Evolutionary conservation across 805 yeast genomes (phyloP).

Genomic region (Hanseniaspora clermontiae): DNA sequence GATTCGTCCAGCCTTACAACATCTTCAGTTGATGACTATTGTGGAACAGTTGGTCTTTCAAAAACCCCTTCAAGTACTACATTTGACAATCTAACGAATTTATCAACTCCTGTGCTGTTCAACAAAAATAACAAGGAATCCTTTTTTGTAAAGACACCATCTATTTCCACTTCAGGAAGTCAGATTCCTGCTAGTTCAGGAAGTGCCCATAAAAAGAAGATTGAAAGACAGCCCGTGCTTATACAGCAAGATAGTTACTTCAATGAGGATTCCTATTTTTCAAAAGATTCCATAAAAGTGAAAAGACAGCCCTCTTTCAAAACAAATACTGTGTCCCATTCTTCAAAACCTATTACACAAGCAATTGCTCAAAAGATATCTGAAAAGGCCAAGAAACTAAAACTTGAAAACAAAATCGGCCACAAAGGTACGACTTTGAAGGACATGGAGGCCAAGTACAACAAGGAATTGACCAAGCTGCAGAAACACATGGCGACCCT

Average conservation of each 20-base stretch:
- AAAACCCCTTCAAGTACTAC: background rate
- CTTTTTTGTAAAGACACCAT: background rate
- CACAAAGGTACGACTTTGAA: background rate
- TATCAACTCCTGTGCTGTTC: background rate
- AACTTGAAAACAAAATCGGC: background rate
- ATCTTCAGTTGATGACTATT: slow-evolving; percentile 1
- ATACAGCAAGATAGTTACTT: slow-evolving; percentile 1
- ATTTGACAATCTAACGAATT: background rate
- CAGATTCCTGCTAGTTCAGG: background rate
- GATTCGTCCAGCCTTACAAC: background rate
- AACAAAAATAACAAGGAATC: background rate
- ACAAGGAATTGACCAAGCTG: background rate
- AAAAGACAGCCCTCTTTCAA: background rate
- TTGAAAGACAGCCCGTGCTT: background rate
- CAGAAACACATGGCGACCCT: background rate
- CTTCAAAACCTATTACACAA: background rate
- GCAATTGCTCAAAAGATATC: background rate
- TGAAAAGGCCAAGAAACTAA: background rate
- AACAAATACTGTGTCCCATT: background rate
- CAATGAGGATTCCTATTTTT: background rate
- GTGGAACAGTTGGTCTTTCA: background rate
- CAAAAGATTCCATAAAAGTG: background rate
- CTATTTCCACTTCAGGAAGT: background rate
- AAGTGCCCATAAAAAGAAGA: background rate
- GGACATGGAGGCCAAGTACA: background rate